Evolutionary conservation across 768 basidiomycete genomes (phyloP), one percentile per base, ranked within the genome.

Genomic region (Calvatia gigantea): DNA sequence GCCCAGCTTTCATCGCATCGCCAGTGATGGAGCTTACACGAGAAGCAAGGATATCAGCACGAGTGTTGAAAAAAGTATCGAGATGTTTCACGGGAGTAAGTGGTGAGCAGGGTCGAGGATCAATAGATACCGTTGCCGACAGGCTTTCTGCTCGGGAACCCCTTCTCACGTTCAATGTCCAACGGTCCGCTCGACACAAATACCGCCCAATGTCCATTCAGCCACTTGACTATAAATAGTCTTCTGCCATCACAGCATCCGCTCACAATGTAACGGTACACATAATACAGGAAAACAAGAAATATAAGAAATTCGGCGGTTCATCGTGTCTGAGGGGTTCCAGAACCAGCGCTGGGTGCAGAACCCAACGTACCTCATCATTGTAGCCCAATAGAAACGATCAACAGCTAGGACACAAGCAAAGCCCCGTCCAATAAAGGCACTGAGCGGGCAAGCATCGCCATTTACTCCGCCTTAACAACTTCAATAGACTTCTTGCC

Each of bases 401-500:
- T n/a, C n/a, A n/a, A n/a, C n/a, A n/a, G n/a, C n/a, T n/a, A n/a
- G n/a, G n/a, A n/a, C n/a, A n/a, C n/a, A n/a, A n/a, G n/a, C 56
- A 33, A 62, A 54, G 33, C 38, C 15, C 38, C 38, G 38, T 6
- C 38, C 6, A 15, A 19, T 39, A 14, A 39, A n/a, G 38, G 38
- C 38, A n/a, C n/a, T n/a, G n/a, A n/a, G n/a, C n/a, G n/a, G n/a
- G n/a, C n/a, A n/a, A n/a, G n/a, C n/a, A n/a, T n/a, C n/a, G n/a
- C n/a, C n/a, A 11, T 12, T 6, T 42, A 14, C 43, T 58, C 21
- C 31, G 28, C 37, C 42, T 54, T 60, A 27, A 59, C 52, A 29
- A 64, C 64, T 58, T 65, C 65, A 19, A 61, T 51, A 23, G 33
- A 49, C 32, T 23, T 48, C 53, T 37, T 46, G 37, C 58, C 61